Percentiles rank a stretch among this genome's conserved stretches.
phyloP scores from a whole-genome alignment of 495 filamentous ascomycete genomes.

The Penicillium arizonense region DNA sequence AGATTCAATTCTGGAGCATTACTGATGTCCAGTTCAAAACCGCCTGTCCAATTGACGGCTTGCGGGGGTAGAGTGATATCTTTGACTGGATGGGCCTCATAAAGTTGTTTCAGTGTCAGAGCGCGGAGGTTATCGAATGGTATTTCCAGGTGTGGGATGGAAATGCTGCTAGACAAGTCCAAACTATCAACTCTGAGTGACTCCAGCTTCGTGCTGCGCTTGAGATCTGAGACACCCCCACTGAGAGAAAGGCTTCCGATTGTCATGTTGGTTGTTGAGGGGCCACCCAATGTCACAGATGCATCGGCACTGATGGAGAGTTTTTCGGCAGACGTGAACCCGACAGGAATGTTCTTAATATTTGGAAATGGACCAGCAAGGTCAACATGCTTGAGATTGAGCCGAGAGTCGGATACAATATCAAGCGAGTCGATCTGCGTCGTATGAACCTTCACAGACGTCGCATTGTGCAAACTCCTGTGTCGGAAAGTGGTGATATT shows the following conservation, averaged over 20 bases:
- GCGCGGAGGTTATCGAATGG: constrained; percentile 1
- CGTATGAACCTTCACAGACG: background rate
- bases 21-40: background rate
- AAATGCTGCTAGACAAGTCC: background rate
- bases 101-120: background rate
- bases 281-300: constrained; percentile 1
- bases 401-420: background rate
- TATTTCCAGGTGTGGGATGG: background rate
- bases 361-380: constrained; percentile 1
- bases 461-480: constrained; percentile 1
- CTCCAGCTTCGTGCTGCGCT: background rate
- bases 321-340: background rate
- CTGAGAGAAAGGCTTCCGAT: background rate
- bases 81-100: background rate
- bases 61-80: constrained; percentile 1
- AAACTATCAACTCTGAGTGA: background rate
- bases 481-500: constrained; percentile 6
- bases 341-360: background rate
- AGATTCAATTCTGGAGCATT: background rate
- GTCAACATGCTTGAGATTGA: background rate
- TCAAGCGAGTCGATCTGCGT: constrained; percentile 4
- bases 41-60: constrained; percentile 6
- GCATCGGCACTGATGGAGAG: background rate
- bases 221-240: background rate
- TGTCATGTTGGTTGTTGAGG: background rate